Evolutionary conservation across 2,329 filamentous ascomycete genomes (phyloP).

Genomic region (Penicillium expansum): DNA sequence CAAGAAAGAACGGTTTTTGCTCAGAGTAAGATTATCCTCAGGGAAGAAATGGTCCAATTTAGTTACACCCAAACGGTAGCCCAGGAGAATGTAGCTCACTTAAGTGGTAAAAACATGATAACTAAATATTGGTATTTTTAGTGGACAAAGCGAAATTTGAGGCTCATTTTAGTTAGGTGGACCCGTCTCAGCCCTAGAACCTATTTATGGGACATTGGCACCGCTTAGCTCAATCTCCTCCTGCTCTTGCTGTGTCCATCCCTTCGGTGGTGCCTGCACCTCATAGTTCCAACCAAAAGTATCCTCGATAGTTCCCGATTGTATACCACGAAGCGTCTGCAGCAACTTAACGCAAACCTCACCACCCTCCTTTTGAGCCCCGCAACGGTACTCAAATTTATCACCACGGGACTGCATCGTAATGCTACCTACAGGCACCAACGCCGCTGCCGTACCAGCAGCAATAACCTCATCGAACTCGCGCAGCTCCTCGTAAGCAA

Average conservation of each 20-base stretch:
- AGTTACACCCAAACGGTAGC: too few species aligned
- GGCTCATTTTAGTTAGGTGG: not conserved
- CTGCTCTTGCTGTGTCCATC: constrained; percentile 27
- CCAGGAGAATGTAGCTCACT: too few species aligned
- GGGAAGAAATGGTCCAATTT: too few species aligned
- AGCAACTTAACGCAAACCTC: constrained; percentile 71
- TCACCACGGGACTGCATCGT: constrained; percentile 63
- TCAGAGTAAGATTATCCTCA: not conserved
- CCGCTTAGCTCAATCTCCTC: constrained; percentile 20
- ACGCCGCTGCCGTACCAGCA: constrained; percentile 83
- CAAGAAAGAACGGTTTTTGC: not conserved
- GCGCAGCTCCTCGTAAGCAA: constrained; percentile 59
- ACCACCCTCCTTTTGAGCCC: constrained; percentile 52
- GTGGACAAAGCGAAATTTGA: too few species aligned
- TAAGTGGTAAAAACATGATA: not conserved
- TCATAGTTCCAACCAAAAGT: constrained; percentile 66
- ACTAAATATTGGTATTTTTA: not conserved
- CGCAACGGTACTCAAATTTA: constrained; percentile 54
- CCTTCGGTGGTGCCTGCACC: constrained; percentile 36
- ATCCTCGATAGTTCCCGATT: constrained; percentile 76
- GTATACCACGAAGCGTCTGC: constrained; percentile 76
- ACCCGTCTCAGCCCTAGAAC: not conserved
- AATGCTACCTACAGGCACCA: constrained; percentile 90
- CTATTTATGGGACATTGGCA: constrained; percentile 30
- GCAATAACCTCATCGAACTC: constrained; percentile 79